phyloP scores from a whole-genome alignment of 2,329 filamentous ascomycete genomes.

The Fusarium sp. region DNA sequence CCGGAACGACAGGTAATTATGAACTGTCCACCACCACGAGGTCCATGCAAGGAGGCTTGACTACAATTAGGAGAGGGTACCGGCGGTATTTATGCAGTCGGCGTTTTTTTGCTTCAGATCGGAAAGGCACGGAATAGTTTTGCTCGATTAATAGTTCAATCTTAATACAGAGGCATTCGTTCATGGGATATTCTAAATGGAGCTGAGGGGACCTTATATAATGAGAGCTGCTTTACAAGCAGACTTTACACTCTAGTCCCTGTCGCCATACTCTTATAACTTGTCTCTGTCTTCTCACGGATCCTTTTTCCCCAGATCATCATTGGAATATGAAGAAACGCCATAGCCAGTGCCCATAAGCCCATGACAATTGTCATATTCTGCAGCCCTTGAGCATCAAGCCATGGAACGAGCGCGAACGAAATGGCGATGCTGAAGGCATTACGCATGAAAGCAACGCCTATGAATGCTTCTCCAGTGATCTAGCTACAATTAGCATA shows the following conservation, averaged over 20 bases:
- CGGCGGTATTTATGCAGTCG: not conserved
- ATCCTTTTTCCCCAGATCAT: conserved; percentile 20
- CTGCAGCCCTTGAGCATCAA: conserved; percentile 18
- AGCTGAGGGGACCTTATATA: not conserved
- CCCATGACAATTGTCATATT: conserved; percentile 29
- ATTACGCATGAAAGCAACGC: conserved; percentile 16
- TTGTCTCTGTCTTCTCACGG: conserved; percentile 7
- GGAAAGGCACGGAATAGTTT: accelerated
- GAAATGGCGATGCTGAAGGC: conserved; percentile 26
- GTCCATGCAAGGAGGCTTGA: not conserved
- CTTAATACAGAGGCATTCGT: not conserved
- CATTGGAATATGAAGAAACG: conserved; percentile 13
- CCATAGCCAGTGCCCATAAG: conserved; percentile 5
- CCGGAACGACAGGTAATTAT: too few species aligned
- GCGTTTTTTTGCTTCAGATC: accelerated
- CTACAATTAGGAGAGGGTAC: not conserved
- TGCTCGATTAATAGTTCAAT: accelerated
- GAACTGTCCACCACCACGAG: not conserved
- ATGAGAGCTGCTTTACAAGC: not conserved
- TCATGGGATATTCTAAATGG: not conserved
- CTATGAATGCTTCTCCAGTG: conserved; percentile 23
- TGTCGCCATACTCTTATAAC: conserved; percentile 12
- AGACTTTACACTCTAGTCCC: not conserved
- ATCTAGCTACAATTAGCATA: not conserved
- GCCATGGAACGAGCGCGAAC: conserved; percentile 24